These are phyloP conservation scores for Phytophthora kernoviae DNA, from an alignment of 352 stramenopile species.

Conservation along the genomic window DNA sequence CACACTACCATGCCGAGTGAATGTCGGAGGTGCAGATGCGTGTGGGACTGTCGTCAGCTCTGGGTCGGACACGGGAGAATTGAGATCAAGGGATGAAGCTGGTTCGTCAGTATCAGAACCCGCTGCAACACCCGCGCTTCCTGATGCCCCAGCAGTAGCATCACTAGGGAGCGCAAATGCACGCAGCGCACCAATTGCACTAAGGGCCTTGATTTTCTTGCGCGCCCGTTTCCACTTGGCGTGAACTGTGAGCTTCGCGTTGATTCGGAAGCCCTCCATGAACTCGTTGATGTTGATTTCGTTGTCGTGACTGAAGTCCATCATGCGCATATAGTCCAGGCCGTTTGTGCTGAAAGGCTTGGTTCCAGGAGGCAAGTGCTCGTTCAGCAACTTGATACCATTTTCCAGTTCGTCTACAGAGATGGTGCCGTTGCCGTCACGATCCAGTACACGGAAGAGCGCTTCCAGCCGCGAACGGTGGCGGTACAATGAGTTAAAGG, in stretches of 20 bases:
- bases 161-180: constrained; percentile 36
- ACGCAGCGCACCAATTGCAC: constrained; percentile 67
- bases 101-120: constrained; percentile 19
- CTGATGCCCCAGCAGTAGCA: constrained; percentile 31
- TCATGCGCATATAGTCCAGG: constrained; percentile 83
- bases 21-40: constrained; percentile 39
- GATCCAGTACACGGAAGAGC: constrained; percentile 83
- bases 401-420: constrained; percentile 82
- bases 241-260: constrained; percentile 84
- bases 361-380: constrained; percentile 67
- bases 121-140: constrained; percentile 11
- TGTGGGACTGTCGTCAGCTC: constrained; percentile 40
- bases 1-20: constrained; percentile 72
- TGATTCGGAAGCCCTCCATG: constrained; percentile 89
- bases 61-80: constrained; percentile 29
- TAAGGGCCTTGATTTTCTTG: constrained; percentile 90
- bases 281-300: constrained; percentile 93
- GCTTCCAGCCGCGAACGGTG: constrained; percentile 82
- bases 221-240: constrained; percentile 87
- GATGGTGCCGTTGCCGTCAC: constrained; percentile 83
- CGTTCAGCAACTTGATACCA: constrained; percentile 82
- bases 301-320: constrained; percentile 87
- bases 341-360: constrained; percentile 76
- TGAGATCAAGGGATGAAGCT: constrained; percentile 8
- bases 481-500: constrained; percentile 86